These are phyloP conservation scores for Urtica urens DNA, from an alignment of 306 rosid genomes.

Conservation along the genomic window DNA sequence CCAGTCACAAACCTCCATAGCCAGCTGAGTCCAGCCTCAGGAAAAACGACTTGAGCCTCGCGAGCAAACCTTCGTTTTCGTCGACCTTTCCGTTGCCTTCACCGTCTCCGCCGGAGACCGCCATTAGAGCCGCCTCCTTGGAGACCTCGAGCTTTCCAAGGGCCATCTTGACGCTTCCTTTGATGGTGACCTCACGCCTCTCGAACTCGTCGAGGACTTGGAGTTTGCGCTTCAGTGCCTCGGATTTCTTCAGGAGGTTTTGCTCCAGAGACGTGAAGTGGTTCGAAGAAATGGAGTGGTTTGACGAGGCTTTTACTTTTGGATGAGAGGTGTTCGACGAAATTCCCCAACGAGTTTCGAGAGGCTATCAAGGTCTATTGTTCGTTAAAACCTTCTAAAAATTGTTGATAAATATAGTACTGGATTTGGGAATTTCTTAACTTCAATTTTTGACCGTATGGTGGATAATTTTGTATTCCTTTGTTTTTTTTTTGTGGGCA, in stretches of 20 bases:
- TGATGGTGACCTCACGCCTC: constrained; percentile 63
- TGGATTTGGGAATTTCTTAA: too few species aligned
- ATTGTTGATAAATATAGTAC: too few species aligned
- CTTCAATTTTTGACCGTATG: too few species aligned
- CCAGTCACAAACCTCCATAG: constrained; percentile 64
- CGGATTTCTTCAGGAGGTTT: constrained; percentile 57
- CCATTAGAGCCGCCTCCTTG: constrained; percentile 41
- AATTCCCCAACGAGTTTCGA: constrained; percentile 42
- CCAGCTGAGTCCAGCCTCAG: constrained; percentile 53
- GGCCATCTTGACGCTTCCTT: constrained; percentile 57
- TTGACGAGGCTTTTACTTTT: constrained; percentile 67
- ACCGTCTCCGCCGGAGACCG: constrained; percentile 20
- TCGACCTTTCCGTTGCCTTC: constrained; percentile 63
- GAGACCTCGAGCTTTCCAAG: constrained; percentile 48
- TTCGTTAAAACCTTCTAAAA: too few species aligned
- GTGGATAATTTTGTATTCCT: too few species aligned
- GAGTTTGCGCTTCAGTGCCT: constrained; percentile 54
- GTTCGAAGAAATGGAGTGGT: constrained; percentile 77
- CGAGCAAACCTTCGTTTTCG: constrained; percentile 47
- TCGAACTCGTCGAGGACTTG: constrained; percentile 56
- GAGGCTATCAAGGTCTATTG: constrained; percentile 73
- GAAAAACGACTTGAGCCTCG: constrained; percentile 51
- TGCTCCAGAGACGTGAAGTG: constrained; percentile 75
- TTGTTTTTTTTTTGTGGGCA: too few species aligned
- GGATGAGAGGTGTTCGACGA: constrained; percentile 43